These are phyloP conservation scores for Penicillium occitanis DNA, from an alignment of 2,329 filamentous ascomycete species.

Conservation along the genomic window DNA sequence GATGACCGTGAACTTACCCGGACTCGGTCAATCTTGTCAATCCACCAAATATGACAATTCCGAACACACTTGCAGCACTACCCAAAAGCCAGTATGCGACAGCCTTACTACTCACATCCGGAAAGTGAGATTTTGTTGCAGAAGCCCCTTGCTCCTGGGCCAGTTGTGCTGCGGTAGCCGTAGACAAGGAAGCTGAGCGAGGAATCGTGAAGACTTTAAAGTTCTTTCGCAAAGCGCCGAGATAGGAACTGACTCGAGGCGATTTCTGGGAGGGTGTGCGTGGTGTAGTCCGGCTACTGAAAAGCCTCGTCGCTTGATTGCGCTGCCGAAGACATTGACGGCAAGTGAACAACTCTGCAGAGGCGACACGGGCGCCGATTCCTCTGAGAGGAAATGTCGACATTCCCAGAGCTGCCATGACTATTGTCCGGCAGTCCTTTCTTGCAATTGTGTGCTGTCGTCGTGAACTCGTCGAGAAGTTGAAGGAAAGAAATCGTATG, in stretches of 20 bases:
- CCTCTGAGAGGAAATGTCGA: constrained; percentile 36
- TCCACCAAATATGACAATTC: constrained; percentile 93
- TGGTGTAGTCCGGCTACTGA: constrained; percentile 33
- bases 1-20: constrained; percentile 59
- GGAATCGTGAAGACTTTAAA: constrained; percentile 10
- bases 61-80: constrained; percentile 90
- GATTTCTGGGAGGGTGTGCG: constrained; percentile 30
- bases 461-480: neutral
- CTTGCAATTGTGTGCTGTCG: neutral
- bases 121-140: constrained; percentile 43
- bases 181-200: constrained; percentile 14
- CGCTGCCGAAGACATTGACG: constrained; percentile 42
- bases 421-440: neutral
- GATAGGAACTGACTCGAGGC: constrained; percentile 32
- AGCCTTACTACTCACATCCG: constrained; percentile 66
- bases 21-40: constrained; percentile 94
- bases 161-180: constrained; percentile 22
- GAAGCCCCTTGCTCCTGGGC: constrained; percentile 28
- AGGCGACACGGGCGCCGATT: constrained; percentile 35
- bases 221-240: constrained; percentile 27
- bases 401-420: constrained; percentile 37
- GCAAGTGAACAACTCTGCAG: constrained; percentile 43
- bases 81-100: constrained; percentile 92
- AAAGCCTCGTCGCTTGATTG: constrained; percentile 31
- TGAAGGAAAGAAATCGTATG: neutral